Base-by-base conservation (phyloP, 2,329 filamentous ascomycete species). In the Tolypocladium pustulatum region DNA sequence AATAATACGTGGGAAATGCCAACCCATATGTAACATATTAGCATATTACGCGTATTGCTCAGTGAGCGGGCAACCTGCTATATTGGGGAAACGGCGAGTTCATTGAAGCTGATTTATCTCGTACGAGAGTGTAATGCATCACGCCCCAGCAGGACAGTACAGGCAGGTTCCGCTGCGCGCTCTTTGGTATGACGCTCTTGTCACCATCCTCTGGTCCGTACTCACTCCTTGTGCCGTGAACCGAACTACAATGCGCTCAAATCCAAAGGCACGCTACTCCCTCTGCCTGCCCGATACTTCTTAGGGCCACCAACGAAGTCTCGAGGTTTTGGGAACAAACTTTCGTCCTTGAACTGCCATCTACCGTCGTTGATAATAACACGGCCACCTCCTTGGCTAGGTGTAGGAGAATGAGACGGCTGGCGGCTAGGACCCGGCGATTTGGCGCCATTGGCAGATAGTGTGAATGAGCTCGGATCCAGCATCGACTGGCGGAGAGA, bases 251-350 rank as follows among this genome's bases (percentile, higher is more conserved):
- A 60, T 36, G 81, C 78, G 64, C 78, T 84, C 69, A 99, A 73
- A 76, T 97, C 90, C 66, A 97, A 77, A 36, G 94, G 94, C 65
- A 97, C 92, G 77, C 90, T 97, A 75, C 91, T 97, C 37, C 91
- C 93, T 69, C 93, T 83, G 10, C 94, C 94, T 40, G 94, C 94
- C 62, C 93, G 81, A 73, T 97, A 99, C 70, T 84, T 85, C 71
- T 88, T 91, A 25, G 81, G 75, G 4, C 83, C 85, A n/a, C 88
- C 88, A 1, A 79, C 75, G 68, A 95, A 97, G 1, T 89, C 85
- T 67, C 93, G 81, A 27, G 93, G 93, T 66, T 91, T 93, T 0
- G 94, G 93, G 54, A 97, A 80, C 65, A 89, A 80, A 40, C 80
- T 82, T 66, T 97, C 93, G 54, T 87, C 83, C 65, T 93, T 88